These are phyloP conservation scores for Fusarium sp. DNA, from an alignment of 2,329 filamentous ascomycete genomes.

Conservation along the genomic window DNA sequence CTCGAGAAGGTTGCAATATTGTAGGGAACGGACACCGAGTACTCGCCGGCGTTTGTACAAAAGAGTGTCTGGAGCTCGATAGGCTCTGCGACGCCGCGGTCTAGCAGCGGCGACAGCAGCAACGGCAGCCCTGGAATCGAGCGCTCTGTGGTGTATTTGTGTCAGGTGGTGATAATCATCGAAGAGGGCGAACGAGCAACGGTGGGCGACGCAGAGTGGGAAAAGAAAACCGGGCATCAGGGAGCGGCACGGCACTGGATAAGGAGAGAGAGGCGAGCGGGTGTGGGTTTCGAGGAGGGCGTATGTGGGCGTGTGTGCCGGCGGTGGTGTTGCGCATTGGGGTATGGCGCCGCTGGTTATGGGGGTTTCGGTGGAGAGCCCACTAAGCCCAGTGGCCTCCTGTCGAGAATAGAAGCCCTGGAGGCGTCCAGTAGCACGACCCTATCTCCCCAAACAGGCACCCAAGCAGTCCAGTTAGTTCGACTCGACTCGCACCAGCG, in stretches of 20 bases:
- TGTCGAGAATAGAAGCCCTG: slow-evolving; percentile 39
- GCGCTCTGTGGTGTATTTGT: slow-evolving; percentile 51
- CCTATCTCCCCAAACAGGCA: slow-evolving; percentile 33
- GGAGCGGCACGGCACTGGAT: slow-evolving; percentile 40
- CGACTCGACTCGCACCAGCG: slow-evolving; percentile 11
- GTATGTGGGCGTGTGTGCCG: slow-evolving; percentile 28
- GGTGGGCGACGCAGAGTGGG: slow-evolving; percentile 57
- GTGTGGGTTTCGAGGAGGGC: slow-evolving; percentile 9
- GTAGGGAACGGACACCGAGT: slow-evolving; percentile 46
- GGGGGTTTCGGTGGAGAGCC: slow-evolving; percentile 32
- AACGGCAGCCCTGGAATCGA: slow-evolving; percentile 54
- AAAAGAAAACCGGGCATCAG: slow-evolving; percentile 59
- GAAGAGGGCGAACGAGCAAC: slow-evolving; percentile 56
- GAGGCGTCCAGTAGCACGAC: slow-evolving; percentile 34
- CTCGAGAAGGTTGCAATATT: slow-evolving; percentile 38
- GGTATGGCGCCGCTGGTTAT: slow-evolving; percentile 36
- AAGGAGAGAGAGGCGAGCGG: slow-evolving; percentile 39
- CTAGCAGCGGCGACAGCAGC: slow-evolving; percentile 52
- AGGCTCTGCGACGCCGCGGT: slow-evolving; percentile 51
- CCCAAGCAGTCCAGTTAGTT: slow-evolving; percentile 6
- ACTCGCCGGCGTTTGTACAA: slow-evolving; percentile 47
- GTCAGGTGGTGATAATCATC: slow-evolving; percentile 55
- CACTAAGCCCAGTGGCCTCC: slow-evolving; percentile 27
- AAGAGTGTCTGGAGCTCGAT: slow-evolving; percentile 50
- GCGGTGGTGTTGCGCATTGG: slow-evolving; percentile 40